These are phyloP conservation scores for Alternaria ethzedia DNA, from an alignment of 2,329 filamentous ascomycete genomes.

Conservation along the genomic window DNA sequence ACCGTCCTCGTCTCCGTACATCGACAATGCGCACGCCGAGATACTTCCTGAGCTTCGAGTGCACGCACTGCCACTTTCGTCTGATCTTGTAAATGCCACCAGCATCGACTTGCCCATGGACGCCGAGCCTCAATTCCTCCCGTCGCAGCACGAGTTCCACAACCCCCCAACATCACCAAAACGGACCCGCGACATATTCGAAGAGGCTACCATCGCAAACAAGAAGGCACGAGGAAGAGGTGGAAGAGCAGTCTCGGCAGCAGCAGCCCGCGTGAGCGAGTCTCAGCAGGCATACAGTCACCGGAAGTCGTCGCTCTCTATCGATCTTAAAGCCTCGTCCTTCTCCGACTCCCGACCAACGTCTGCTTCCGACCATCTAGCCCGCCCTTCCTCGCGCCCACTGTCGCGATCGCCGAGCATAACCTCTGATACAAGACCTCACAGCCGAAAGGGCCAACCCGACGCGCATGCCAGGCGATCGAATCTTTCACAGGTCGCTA, in stretches of 20 bases:
- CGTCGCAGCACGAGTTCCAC: constrained; percentile 31
- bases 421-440: constrained; percentile 37
- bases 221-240: constrained; percentile 52
- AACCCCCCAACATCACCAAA: constrained; percentile 43
- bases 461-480: constrained; percentile 40
- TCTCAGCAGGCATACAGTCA: constrained; percentile 35
- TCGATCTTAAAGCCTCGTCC: constrained; percentile 29
- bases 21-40: constrained; percentile 9
- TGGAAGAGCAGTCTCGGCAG: constrained; percentile 52
- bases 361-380: constrained; percentile 29
- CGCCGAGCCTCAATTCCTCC: constrained; percentile 43
- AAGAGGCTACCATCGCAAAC: constrained; percentile 54
- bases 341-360: constrained; percentile 32
- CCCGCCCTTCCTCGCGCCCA: constrained; percentile 32
- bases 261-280: constrained; percentile 45
- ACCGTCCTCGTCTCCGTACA: constrained; percentile 38
- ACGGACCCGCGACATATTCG: constrained; percentile 55
- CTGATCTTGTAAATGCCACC: constrained; percentile 43
- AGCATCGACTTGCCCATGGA: neutral
- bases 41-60: constrained; percentile 40
- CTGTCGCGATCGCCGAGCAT: constrained; percentile 44
- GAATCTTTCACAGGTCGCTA: constrained; percentile 44
- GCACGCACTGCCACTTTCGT: constrained; percentile 53
- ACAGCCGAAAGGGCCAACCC: constrained; percentile 37
- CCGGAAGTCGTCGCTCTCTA: constrained; percentile 39